These are phyloP conservation scores for Naganishia sp. DNA, from an alignment of 1,284 basidiomycete genomes.

Conservation along the genomic window DNA sequence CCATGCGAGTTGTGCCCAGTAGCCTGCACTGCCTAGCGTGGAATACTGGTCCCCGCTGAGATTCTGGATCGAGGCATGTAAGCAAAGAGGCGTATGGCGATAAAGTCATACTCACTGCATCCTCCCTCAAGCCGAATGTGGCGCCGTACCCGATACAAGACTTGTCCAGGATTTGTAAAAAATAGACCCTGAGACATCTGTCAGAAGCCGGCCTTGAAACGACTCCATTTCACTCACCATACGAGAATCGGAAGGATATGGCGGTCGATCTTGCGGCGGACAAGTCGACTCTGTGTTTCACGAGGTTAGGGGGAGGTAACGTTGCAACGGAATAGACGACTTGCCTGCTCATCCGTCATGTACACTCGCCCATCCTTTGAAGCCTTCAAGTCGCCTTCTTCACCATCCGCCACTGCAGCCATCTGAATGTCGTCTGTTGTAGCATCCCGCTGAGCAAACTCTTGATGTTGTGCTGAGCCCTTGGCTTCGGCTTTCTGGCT, in stretches of 20 bases:
- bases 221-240: not conserved
- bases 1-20: constrained; percentile 33
- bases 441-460: not conserved
- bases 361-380: constrained; percentile 14
- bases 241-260: constrained; percentile 23
- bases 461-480: constrained; percentile 1
- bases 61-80: constrained; percentile 35
- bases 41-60: constrained; percentile 36
- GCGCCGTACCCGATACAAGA: constrained; percentile 45
- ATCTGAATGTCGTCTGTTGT: not conserved
- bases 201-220: not conserved
- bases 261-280: constrained; percentile 27
- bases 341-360: constrained; percentile 30
- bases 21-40: constrained; percentile 30
- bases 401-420: not conserved
- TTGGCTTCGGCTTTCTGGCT: constrained; percentile 4
- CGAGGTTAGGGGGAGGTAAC: not conserved
- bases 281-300: constrained; percentile 16
- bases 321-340: not conserved
- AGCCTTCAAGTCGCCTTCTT: constrained; percentile 1
- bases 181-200: constrained; percentile 7
- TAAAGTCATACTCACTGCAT: constrained; percentile 31
- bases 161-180: constrained; percentile 31
- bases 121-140: constrained; percentile 39
- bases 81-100: not conserved